Percentiles rank a stretch among this genome's conserved stretches.
phyloP scores from a whole-genome alignment of 176 grass and related monocot genomes.

The Carex pumila region DNA sequence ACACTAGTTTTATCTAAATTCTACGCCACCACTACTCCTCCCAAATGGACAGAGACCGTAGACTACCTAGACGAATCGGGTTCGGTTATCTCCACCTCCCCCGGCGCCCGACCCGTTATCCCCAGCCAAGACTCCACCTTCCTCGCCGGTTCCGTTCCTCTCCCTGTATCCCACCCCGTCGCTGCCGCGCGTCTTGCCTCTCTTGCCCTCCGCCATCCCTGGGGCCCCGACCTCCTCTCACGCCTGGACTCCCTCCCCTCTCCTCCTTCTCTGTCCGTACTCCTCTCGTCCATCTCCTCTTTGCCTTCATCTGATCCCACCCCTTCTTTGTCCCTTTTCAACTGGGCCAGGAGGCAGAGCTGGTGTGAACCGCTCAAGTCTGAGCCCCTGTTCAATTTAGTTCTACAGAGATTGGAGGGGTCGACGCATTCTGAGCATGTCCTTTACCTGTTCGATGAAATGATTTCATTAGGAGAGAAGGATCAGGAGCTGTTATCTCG shows the following conservation, averaged over 20 bases:
- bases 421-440: slow-evolving; percentile 53
- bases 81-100: slow-evolving; percentile 49
- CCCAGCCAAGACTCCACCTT: slow-evolving; percentile 60
- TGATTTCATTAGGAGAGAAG: slow-evolving; percentile 46
- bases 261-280: slow-evolving; percentile 46
- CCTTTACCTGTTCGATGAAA: slow-evolving; percentile 49
- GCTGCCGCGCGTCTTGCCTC: slow-evolving; percentile 64
- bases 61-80: slow-evolving; percentile 89
- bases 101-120: slow-evolving; percentile 53
- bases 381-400: slow-evolving; percentile 17
- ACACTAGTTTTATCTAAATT: slow-evolving; percentile 1
- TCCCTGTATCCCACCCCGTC: slow-evolving; percentile 52
- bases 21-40: background rate
- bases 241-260: slow-evolving; percentile 72
- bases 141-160: slow-evolving; percentile 64
- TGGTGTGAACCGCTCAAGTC: slow-evolving; percentile 41
- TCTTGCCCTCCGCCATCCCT: slow-evolving; percentile 63
- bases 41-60: slow-evolving; percentile 71
- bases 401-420: slow-evolving; percentile 34
- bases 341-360: slow-evolving; percentile 59
- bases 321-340: slow-evolving; percentile 68
- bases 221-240: slow-evolving; percentile 55
- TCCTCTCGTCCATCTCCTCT: slow-evolving; percentile 50
- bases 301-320: slow-evolving; percentile 71
- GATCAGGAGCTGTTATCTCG: background rate